phyloP scores from a whole-genome alignment of 768 basidiomycete species.

The Pisolithus sp. region DNA sequence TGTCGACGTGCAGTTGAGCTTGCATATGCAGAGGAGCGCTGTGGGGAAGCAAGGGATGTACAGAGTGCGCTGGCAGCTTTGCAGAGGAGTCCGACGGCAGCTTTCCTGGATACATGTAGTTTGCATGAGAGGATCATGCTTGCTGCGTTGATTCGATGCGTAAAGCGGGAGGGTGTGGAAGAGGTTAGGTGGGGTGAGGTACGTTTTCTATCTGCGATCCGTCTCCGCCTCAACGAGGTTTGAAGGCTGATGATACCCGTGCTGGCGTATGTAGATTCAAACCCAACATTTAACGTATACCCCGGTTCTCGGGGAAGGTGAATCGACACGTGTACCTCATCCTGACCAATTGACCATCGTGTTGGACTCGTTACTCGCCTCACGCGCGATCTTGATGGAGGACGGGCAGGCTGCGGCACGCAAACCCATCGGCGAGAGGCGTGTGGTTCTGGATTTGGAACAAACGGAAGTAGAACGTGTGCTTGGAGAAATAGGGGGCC shows the following conservation, averaged over 20 bases:
- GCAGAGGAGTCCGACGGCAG: slow-evolving; percentile 88
- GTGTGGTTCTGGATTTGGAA: slow-evolving; percentile 78
- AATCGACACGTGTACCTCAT: slow-evolving; percentile 53
- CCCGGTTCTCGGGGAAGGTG: slow-evolving; percentile 53
- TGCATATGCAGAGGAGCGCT: slow-evolving; percentile 42
- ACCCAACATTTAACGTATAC: slow-evolving; percentile 72
- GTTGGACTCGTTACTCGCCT: slow-evolving; percentile 69
- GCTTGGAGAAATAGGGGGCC: slow-evolving; percentile 73
- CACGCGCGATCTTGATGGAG: slow-evolving; percentile 72
- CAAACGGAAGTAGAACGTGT: slow-evolving; percentile 80
- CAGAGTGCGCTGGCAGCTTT: slow-evolving; percentile 74
- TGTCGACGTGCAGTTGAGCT: slow-evolving; percentile 90
- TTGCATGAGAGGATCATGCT: slow-evolving; percentile 88
- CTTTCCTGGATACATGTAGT: slow-evolving; percentile 75
- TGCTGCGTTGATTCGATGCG: slow-evolving; percentile 73
- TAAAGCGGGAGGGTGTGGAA: slow-evolving; percentile 77
- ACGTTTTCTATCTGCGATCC: no score
- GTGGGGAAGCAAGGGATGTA: slow-evolving; percentile 67
- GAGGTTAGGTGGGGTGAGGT: slow-evolving; percentile 86
- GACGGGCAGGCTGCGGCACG: slow-evolving; percentile 47
- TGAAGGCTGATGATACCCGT: neutral
- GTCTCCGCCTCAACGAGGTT: no score
- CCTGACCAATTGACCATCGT: slow-evolving; percentile 59
- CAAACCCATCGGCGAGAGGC: slow-evolving; percentile 59
- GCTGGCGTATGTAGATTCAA: slow-evolving; percentile 43